Conservation (phyloP, 345 rosid genomes). For the Lenwebbia sp. region DNA sequence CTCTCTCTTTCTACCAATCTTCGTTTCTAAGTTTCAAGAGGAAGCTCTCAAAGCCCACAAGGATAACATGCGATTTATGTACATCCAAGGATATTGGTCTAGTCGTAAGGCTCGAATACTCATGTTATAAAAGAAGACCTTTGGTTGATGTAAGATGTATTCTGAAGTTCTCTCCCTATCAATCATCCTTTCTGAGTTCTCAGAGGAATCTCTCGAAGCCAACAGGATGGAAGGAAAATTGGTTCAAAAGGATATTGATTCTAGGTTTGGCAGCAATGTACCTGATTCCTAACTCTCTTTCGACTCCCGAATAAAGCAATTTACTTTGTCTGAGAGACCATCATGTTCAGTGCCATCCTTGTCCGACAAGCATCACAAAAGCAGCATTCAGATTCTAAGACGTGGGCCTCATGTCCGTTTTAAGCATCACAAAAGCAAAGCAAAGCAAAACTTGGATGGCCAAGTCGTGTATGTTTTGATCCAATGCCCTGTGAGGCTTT, state of each 20-base stretch:
- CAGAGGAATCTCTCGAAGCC: neutral
- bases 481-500: neutral
- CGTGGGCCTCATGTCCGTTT: neutral
- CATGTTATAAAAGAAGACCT: neutral
- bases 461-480: neutral
- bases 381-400: neutral
- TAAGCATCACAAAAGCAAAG: neutral
- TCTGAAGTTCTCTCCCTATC: neutral
- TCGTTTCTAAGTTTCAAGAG: neutral
- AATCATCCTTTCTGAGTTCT: neutral
- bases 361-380: neutral
- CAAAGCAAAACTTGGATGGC: neutral
- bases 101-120: no score
- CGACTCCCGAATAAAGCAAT: neutral
- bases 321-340: neutral
- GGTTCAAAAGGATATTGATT: neutral
- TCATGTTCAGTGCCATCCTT: neutral
- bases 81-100: no score
- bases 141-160: neutral
- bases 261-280: neutral
- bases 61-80: no score
- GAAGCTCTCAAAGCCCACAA: neutral
- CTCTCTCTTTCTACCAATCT: neutral
- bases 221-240: neutral
- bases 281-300: no score